Conservation (phyloP, 1,139 yeast genomes). For the Saccharomyces uvarum region DNA sequence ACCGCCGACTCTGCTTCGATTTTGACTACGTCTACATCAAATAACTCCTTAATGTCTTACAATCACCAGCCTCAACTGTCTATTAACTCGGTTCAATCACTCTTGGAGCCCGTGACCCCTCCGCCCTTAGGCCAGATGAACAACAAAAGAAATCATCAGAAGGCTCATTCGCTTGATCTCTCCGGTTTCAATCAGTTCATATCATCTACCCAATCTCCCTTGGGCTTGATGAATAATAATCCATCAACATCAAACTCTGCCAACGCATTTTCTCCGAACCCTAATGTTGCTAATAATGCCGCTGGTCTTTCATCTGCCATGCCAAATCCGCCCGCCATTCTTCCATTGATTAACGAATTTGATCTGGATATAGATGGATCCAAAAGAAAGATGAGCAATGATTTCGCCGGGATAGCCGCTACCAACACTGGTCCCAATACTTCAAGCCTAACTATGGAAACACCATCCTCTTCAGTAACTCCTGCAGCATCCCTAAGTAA, state of each 20-base stretch:
- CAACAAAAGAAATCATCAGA: slow-evolving; percentile 28
- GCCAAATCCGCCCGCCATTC: slow-evolving; percentile 8
- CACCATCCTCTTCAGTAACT: slow-evolving; percentile 1
- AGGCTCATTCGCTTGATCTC: slow-evolving; percentile 30
- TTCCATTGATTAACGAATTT: slow-evolving; percentile 27
- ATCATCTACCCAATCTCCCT: slow-evolving; percentile 8
- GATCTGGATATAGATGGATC: slow-evolving; percentile 6
- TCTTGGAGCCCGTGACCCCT: slow-evolving; percentile 36
- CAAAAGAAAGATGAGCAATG: neutral
- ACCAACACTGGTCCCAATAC: slow-evolving; percentile 2
- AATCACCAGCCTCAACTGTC: slow-evolving; percentile 33
- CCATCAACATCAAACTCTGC: neutral
- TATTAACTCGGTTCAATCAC: slow-evolving; percentile 33
- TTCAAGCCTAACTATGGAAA: neutral
- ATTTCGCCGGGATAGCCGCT: neutral
- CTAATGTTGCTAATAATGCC: slow-evolving; percentile 14
- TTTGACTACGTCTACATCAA: slow-evolving; percentile 1
- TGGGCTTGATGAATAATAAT: neutral
- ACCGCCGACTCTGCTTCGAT: neutral
- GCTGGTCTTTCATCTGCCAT: neutral
- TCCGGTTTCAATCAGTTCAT: slow-evolving; percentile 29
- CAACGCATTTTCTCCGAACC: slow-evolving; percentile 8
- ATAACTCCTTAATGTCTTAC: slow-evolving; percentile 11
- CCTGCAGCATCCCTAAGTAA: slow-evolving; percentile 8
- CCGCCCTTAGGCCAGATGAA: slow-evolving; percentile 31